Evolutionary conservation across 179 eudicot genomes (phyloP).

Genomic region (Spinacia oleracea): DNA sequence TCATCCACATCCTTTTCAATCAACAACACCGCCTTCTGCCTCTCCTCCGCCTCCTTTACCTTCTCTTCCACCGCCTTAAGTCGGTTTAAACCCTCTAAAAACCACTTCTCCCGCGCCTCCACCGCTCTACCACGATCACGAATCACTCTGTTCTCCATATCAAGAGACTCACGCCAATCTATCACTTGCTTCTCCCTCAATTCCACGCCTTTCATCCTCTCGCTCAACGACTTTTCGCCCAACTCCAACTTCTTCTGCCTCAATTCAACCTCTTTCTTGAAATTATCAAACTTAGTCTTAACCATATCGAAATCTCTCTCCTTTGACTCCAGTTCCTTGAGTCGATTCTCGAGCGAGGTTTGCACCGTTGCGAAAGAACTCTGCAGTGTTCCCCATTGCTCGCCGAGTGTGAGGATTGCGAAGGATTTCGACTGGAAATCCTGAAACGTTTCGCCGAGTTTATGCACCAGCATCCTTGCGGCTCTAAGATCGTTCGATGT

Average conservation of each 20-base stretch:
- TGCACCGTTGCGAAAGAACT: background rate
- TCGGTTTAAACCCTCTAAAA: background rate
- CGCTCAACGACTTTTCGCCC: constrained; percentile 15
- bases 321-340: constrained; percentile 18
- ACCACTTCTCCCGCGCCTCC: constrained; percentile 20
- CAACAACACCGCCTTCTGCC: background rate
- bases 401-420: constrained; percentile 15
- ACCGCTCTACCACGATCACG: constrained; percentile 16
- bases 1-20: background rate
- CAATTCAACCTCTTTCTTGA: constrained; percentile 7
- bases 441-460: constrained; percentile 13
- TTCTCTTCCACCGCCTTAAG: constrained; percentile 3
- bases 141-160: background rate
- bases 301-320: background rate
- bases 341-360: background rate
- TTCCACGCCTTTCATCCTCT: constrained; percentile 13
- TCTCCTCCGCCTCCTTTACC: constrained; percentile 1
- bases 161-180: background rate
- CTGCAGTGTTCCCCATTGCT: constrained; percentile 23
- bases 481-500: constrained; percentile 7
- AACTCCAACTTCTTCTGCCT: background rate
- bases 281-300: background rate
- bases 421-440: constrained; percentile 25
- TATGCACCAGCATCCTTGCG: constrained; percentile 14
- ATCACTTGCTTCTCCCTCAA: constrained; percentile 12